Evolutionary conservation across 2,329 filamentous ascomycete genomes (phyloP), one percentile per base, ranked within the genome.

Genomic region (Aspergillus pseudoviridinutans): DNA sequence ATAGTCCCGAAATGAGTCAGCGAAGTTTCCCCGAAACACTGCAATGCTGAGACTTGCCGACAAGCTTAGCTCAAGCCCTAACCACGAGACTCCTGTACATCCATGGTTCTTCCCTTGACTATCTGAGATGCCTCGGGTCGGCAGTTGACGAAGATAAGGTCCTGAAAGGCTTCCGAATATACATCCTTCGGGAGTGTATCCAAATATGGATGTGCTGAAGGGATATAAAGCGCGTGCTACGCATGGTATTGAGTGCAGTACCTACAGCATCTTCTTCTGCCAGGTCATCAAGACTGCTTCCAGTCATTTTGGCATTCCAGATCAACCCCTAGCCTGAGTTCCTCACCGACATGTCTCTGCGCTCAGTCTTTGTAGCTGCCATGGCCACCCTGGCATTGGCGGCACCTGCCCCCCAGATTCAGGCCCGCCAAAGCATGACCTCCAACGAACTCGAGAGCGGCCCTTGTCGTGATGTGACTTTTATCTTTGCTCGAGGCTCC

Each of bases 401-500:
- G 20, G 54, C 38, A 20, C 64, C 64, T 10, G 35, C 61, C 2
- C 55, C 61, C 10, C 50, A 52, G 4, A 25, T 62, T 20, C 42
- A 57, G n/a, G 46, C 51, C 7, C 62, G 64, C 32, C 60, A 65
- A 49, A 22, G 28, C 28, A 42, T 52, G 35, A 71, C 61, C 28
- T 65, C 66, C 20, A 75, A 78, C 50, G 76, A 78, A 17, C 69
- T 78, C 47, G 59, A 70, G 28, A 59, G 67, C 1, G 71, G 74
- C 1, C 61, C 65, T 4, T 78, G 76, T 58, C 68, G 71, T 22
- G 62, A 67, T 24, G 67, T 75, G 2, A 74, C 73, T 32, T 74
- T 78, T 44, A 72, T 78, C 54, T 78, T 71, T 50, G 76, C 76
- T 2, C 73, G 76, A 22, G 76, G 74, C 1, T 76, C 71, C 3